Evolutionary conservation across 345 rosid species (phyloP).

Genomic region (Anastatica hierochuntica): DNA sequence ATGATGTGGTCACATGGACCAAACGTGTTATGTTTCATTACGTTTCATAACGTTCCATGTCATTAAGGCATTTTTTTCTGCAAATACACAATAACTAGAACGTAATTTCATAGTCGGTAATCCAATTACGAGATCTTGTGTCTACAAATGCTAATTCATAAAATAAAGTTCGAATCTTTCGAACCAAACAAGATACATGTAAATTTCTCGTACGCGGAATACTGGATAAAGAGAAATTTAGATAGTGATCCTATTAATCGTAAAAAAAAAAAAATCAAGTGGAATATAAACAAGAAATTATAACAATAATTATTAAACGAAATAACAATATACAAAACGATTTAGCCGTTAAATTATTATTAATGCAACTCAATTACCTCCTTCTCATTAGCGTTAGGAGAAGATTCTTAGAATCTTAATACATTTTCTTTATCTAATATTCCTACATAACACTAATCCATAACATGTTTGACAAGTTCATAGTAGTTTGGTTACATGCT

Average conservation of each 20-base stretch:
- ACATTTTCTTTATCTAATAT: neutral
- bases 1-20: slow-evolving; percentile 21
- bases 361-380: slow-evolving; percentile 18
- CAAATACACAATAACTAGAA: too few relatives aligned
- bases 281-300: too few relatives aligned
- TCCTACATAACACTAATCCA: slow-evolving; percentile 13
- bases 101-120: too few relatives aligned
- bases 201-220: too few relatives aligned
- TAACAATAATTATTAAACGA: neutral
- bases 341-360: neutral
- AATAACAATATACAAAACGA: neutral
- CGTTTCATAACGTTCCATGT: too few relatives aligned
- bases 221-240: too few relatives aligned
- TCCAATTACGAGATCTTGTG: too few relatives aligned
- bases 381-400: slow-evolving; percentile 18
- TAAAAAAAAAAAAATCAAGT: neutral
- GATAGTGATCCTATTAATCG: too few relatives aligned
- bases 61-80: too few relatives aligned
- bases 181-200: too few relatives aligned
- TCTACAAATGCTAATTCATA: too few relatives aligned
- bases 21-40: slow-evolving; percentile 20
- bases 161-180: too few relatives aligned
- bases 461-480: slow-evolving; percentile 14
- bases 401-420: slow-evolving; percentile 28
- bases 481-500: slow-evolving; percentile 16